Percentiles rank a stretch among this genome's conserved stretches.
phyloP scores from a whole-genome alignment of 257 asterid genomes.

The Scutellaria galericulata region DNA sequence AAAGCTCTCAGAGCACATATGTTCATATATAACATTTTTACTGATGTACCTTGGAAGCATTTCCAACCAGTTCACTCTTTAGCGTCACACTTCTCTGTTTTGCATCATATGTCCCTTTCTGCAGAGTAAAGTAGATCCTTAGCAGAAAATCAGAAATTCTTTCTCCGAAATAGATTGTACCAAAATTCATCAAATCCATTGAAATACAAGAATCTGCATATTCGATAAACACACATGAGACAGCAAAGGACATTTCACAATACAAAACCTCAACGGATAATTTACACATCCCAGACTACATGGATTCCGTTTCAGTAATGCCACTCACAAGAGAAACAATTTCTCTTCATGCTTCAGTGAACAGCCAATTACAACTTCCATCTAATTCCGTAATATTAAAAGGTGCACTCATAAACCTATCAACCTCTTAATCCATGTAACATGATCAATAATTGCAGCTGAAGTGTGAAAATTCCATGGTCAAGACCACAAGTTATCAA shows the following conservation, averaged over 20 bases:
- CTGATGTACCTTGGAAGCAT: conserved; percentile 69
- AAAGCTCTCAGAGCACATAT: no score
- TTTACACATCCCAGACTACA: background rate
- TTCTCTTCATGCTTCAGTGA: conserved; percentile 1
- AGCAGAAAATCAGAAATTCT: conserved; percentile 6
- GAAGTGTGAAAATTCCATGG: background rate
- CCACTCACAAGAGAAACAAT: background rate
- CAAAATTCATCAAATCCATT: background rate
- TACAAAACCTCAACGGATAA: background rate
- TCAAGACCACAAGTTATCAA: no score
- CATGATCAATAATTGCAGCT: background rate
- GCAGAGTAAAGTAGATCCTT: conserved; percentile 12
- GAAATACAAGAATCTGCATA: background rate
- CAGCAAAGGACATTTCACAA: background rate
- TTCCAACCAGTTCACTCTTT: conserved; percentile 61
- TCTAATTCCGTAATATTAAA: background rate
- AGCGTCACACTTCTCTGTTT: conserved; percentile 53
- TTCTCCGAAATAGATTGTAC: background rate
- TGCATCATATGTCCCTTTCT: conserved; percentile 64
- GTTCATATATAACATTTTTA: no score
- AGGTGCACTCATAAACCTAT: background rate
- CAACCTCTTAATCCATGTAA: background rate
- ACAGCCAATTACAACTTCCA: conserved; percentile 9
- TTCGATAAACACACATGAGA: background rate
- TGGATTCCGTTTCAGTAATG: background rate